Base-by-base conservation (phyloP, 495 filamentous ascomycete species). In the Achaetomiella virescens region DNA sequence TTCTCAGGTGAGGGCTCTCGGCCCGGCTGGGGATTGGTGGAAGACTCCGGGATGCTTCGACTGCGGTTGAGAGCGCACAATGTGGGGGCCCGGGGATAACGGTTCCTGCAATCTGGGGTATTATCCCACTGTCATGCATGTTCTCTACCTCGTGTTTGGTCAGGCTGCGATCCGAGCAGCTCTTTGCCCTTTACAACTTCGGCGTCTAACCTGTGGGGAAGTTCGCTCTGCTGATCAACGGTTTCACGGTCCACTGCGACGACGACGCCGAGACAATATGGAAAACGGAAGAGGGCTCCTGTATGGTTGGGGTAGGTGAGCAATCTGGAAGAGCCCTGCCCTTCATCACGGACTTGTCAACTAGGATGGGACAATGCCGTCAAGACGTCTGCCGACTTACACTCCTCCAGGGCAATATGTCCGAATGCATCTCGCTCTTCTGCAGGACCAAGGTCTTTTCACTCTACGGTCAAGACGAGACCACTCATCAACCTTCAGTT, bases 11-110 rank as follows among this genome's bases (percentile, higher is more conserved):
- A 63, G 51, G 58, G 37, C 60, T 48, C 43, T 54, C 59, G 59
- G 44, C 7, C 65, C 62, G 61, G 65, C 35, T 33, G 36, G 50
- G 58, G 57, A 69, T 67, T 66, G 66, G 65, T 56, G 43, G 36
- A 21, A 3, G 10, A 45, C 3, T 33, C 38, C 45, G 49, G 55
- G 55, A 37, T 31, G 36, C 48, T 29, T 35, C 49, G 40, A 50
- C 15, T n/a, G 33, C 45, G 58, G 52, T 38, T 42, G 10, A 33
- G 27, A 20, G 20, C 45, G 49, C 44, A 63, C 49, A 69, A 51
- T 70, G 66, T 67, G 66, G 68, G 65, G 65, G 68, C 64, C 48
- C 15, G 55, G 41, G 52, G 35, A n/a, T n/a, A 49, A 44, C 40
- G 17, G 45, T 21, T 55, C 49, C 35, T 48, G 57, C 61, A 65